A percentile compares a stretch with the other conserved stretches of the same genome.
These are phyloP conservation scores for Auricularia sp. DNA, from an alignment of 768 basidiomycete species.

Conservation along the genomic window DNA sequence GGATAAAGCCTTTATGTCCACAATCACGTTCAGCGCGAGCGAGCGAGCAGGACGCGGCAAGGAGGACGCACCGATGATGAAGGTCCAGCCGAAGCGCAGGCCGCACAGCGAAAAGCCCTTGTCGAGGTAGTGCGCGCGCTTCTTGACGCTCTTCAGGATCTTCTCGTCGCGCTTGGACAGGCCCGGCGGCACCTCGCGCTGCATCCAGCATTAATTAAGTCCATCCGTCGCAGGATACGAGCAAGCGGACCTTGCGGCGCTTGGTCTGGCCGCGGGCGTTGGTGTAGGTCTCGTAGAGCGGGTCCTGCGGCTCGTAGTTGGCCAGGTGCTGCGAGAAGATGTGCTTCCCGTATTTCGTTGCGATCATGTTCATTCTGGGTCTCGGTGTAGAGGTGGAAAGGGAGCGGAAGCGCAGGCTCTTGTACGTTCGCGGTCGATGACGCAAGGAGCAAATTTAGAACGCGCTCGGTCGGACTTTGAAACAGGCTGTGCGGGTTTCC, in stretches of 20 bases:
- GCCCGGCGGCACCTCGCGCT: conserved; percentile 68
- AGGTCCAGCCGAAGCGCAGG: conserved; percentile 78
- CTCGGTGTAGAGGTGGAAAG: not conserved
- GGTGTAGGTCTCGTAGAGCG: conserved; percentile 57
- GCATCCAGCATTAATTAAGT: not conserved
- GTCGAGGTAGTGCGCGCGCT: conserved; percentile 77
- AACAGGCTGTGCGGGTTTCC: not conserved
- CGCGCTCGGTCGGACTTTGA: not conserved
- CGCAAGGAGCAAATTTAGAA: not conserved
- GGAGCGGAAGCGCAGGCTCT: not conserved
- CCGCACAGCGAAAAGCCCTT: conserved; percentile 77
- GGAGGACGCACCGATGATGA: conserved; percentile 38
- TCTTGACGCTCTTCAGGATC: conserved; percentile 64
- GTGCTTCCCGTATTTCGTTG: conserved; percentile 16
- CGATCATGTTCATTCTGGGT: not conserved
- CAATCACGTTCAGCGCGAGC: not conserved
- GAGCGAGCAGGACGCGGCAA: not conserved
- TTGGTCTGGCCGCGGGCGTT: conserved; percentile 47
- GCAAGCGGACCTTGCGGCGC: conserved; percentile 42
- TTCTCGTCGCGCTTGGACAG: conserved; percentile 66
- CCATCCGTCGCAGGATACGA: too few species aligned
- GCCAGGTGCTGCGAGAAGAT: conserved; percentile 58
- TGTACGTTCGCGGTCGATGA: not conserved
- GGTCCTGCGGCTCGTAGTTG: conserved; percentile 62
- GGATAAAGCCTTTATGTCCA: conserved; percentile 42